Evolutionary conservation across 805 yeast species (phyloP).

Genomic region (Lachancea waltii): DNA sequence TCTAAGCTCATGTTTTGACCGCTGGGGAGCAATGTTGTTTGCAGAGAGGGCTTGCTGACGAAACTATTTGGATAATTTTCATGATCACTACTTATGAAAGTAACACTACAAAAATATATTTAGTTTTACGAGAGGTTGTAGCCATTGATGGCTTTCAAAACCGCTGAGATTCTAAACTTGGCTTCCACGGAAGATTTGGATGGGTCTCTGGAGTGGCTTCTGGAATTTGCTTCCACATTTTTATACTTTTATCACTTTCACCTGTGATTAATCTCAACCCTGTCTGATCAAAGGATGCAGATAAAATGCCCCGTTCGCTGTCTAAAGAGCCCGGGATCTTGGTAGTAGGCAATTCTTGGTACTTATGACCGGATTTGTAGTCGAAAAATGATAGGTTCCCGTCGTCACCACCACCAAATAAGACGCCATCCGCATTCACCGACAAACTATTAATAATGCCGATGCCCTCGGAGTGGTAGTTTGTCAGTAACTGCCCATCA

Average conservation of each 20-base stretch:
- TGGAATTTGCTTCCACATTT: slow-evolving; percentile 55
- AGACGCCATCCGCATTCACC: slow-evolving; percentile 51
- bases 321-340: slow-evolving; percentile 66
- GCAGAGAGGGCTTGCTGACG: no score
- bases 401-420: slow-evolving; percentile 80
- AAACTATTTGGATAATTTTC: neutral
- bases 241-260: slow-evolving; percentile 83
- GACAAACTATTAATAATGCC: slow-evolving; percentile 63
- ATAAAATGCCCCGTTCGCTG: slow-evolving; percentile 60
- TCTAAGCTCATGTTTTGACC: slow-evolving; percentile 14
- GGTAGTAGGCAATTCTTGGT: slow-evolving; percentile 47
- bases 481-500: slow-evolving; percentile 63
- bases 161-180: slow-evolving; percentile 24
- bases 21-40: neutral
- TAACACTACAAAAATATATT: neutral
- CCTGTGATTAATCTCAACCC: slow-evolving; percentile 81
- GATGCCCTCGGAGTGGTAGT: slow-evolving; percentile 34
- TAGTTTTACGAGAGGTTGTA: neutral
- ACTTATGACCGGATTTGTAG: slow-evolving; percentile 60
- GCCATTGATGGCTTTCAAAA: slow-evolving; percentile 12
- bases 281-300: slow-evolving; percentile 69
- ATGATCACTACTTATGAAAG: neutral
- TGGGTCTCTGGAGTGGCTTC: slow-evolving; percentile 26
- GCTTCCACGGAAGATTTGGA: slow-evolving; percentile 32
- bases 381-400: slow-evolving; percentile 76